phyloP scores from a whole-genome alignment of 257 asterid species.

The Penstemon davidsonii region DNA sequence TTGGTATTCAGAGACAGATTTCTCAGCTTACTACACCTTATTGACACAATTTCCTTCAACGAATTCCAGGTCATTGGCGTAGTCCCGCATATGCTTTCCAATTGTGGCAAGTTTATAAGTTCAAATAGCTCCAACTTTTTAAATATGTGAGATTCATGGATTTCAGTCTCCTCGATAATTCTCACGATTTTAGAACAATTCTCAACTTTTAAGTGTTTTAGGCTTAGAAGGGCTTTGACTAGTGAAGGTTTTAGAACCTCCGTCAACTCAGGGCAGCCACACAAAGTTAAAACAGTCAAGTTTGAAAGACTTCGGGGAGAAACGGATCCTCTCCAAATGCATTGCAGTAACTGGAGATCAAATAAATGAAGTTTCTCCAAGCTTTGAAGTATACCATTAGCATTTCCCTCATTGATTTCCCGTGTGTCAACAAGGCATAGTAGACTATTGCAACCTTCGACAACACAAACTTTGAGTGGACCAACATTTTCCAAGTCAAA shows the following conservation, averaged over 20 bases:
- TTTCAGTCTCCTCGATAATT: background rate
- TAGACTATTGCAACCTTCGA: background rate
- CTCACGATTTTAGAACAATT: background rate
- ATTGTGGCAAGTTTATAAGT: constrained; percentile 22
- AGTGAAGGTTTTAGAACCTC: constrained; percentile 8
- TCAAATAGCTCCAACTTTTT: constrained; percentile 17
- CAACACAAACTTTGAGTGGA: constrained; percentile 16
- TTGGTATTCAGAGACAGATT: background rate
- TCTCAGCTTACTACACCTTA: constrained; percentile 1
- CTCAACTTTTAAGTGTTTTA: constrained; percentile 19
- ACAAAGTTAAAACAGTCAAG: constrained; percentile 23
- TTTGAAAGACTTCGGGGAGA: constrained; percentile 12
- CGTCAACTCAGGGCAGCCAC: constrained; percentile 12
- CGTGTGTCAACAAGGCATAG: background rate
- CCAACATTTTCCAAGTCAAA: constrained; percentile 18
- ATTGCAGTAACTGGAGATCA: constrained; percentile 1
- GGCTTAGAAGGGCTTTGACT: constrained; percentile 17
- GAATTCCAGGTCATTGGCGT: constrained; percentile 21
- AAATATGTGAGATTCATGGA: background rate
- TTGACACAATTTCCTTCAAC: background rate
- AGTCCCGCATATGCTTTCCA: constrained; percentile 13
- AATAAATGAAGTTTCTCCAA: constrained; percentile 26
- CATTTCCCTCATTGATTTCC: background rate
- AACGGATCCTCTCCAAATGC: constrained; percentile 20
- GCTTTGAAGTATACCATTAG: background rate